phyloP scores from a whole-genome alignment of 2,329 filamentous ascomycete species.

The Aspergillus ustus region DNA sequence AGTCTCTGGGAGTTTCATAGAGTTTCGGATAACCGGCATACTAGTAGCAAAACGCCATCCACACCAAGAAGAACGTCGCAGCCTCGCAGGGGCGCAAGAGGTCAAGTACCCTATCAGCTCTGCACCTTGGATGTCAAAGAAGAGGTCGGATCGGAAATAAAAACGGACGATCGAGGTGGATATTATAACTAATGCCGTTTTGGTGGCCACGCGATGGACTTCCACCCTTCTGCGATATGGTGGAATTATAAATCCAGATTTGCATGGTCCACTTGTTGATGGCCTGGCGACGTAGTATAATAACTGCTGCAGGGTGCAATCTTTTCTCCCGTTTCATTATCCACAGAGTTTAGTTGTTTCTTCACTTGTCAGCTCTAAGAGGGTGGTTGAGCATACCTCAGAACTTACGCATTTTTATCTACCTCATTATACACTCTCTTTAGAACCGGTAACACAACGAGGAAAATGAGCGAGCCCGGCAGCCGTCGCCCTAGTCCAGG shows the following conservation, averaged over 20 bases:
- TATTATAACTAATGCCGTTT: not conserved
- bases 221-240: not conserved
- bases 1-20: not conserved
- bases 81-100: too few species aligned
- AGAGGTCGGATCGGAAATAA: constrained; percentile 4
- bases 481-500: constrained; percentile 14
- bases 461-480: constrained; percentile 5
- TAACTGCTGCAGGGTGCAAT: not conserved
- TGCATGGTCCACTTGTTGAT: constrained; percentile 8
- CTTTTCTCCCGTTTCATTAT: not conserved
- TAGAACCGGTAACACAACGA: not conserved
- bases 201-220: not conserved
- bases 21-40: constrained; percentile 9
- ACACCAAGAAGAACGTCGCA: not conserved
- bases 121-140: not conserved
- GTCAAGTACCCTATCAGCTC: not conserved
- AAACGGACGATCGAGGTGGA: not conserved
- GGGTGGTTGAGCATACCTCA: not conserved
- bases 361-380: not conserved
- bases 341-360: not conserved
- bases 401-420: not conserved
- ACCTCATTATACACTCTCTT: not conserved
- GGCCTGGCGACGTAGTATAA: constrained; percentile 7
- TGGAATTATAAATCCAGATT: constrained; percentile 18
- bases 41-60: not conserved